Base-by-base conservation (phyloP, 345 rosid species). In the Eucalyptus regnans region DNA sequence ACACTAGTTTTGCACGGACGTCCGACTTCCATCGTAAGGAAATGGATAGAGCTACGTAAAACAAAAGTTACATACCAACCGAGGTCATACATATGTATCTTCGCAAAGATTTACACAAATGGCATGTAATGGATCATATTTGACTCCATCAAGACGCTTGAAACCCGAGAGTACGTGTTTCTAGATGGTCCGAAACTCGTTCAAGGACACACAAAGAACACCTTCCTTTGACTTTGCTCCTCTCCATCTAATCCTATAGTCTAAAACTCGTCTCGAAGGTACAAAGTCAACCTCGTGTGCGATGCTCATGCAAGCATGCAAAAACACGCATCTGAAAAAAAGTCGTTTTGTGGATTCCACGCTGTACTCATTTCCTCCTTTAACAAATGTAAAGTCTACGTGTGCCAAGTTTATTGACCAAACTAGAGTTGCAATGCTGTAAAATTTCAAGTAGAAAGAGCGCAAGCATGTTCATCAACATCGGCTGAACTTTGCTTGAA, bases 331-430 rank as follows among this genome's bases (percentile, higher is more conserved):
- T 60, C n/a, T 64, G 68, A 60, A 64, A 29, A 29, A 56, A 22
- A 9, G 13, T 23, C 1, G 62, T 54, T 54, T 54, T 54, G 60
- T 54, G 5, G 60, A 20, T 54, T 54, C 60, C 60, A 54, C 25
- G 5, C 60, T 22, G 1, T 54, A 54, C 25, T 54, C 58, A 49
- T 49, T 49, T 54, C 58, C 2, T 54, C 1, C 25, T 54, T 8
- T 54, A 8, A 54, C 60, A 54, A 0, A 1, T 54, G 60, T 15
- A 9, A 56, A 56, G 0, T 56, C 60, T 56, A 12, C 0, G 60
- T 9, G 0, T 56, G 60, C 0, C 60, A 9, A 22, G 27, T 56
- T 56, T 56, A 22, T 56, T 56, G 5, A 56, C 27, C 25, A 56
- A 56, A 56, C 27, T 56, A 22, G 60, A 8, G 27, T 56, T 56